A percentile compares a stretch with the other conserved stretches of the same genome.
phyloP scores from a whole-genome alignment of 257 asterid species.

The Anisodus acutangulus region DNA sequence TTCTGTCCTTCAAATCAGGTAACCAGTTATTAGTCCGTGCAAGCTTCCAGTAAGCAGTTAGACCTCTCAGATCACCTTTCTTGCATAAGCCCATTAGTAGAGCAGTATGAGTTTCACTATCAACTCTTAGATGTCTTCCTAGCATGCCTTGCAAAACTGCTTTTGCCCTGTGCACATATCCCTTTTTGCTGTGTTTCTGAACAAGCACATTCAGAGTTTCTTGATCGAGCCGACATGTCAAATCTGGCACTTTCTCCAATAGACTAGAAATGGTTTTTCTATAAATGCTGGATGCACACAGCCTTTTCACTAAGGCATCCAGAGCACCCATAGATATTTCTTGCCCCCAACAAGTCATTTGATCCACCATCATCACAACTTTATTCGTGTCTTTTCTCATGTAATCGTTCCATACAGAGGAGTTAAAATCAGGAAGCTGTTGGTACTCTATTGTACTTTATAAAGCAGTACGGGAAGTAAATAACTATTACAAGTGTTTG shows the following conservation, averaged over 20 bases:
- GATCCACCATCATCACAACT: constrained; percentile 51
- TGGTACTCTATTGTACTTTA: too few species aligned
- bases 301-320: constrained; percentile 51
- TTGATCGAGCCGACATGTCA: constrained; percentile 56
- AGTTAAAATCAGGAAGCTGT: constrained; percentile 71
- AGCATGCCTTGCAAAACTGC: constrained; percentile 60
- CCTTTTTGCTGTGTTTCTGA: constrained; percentile 60
- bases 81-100: constrained; percentile 57
- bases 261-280: constrained; percentile 45
- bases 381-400: constrained; percentile 39
- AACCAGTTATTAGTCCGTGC: constrained; percentile 66
- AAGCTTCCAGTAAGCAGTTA: constrained; percentile 47
- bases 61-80: constrained; percentile 57
- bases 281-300: constrained; percentile 45
- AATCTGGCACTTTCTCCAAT: constrained; percentile 45
- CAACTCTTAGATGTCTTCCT: constrained; percentile 48
- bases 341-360: constrained; percentile 82
- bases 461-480: too few species aligned
- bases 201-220: constrained; percentile 63
- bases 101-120: constrained; percentile 54
- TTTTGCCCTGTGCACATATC: constrained; percentile 55
- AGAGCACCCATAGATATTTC: constrained; percentile 51
- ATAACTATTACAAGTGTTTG: too few species aligned
- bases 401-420: constrained; percentile 42
- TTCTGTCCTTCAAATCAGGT: constrained; percentile 57